These are phyloP conservation scores for Diaporthe vexans DNA, from an alignment of 2,329 filamentous ascomycete genomes.

Conservation along the genomic window DNA sequence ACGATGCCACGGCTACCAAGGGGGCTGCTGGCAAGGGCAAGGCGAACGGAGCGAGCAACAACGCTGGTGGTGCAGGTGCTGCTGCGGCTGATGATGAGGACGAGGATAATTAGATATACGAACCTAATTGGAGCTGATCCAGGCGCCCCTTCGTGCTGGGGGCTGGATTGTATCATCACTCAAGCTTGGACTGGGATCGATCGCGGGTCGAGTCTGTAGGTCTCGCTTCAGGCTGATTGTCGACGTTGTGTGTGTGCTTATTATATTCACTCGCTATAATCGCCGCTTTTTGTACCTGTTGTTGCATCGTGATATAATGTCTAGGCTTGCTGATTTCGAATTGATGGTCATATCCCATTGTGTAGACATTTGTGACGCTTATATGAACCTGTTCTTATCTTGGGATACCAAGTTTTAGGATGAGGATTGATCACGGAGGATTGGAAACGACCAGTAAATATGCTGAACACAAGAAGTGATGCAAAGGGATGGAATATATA, in stretches of 20 bases:
- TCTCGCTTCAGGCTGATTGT: neutral
- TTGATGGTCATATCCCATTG: neutral
- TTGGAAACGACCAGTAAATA: neutral
- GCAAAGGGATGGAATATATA: neutral
- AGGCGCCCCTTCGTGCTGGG: neutral
- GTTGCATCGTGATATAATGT: neutral
- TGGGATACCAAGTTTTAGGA: neutral
- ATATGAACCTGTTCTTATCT: neutral
- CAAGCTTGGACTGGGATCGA: neutral
- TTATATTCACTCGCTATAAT: slow-evolving; percentile 19
- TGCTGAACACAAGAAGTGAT: neutral
- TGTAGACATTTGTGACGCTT: too few relatives aligned
- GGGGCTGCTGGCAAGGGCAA: slow-evolving; percentile 3
- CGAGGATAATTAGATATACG: slow-evolving; percentile 16
- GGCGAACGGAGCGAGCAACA: neutral
- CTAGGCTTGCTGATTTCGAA: neutral
- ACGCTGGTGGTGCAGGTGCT: neutral
- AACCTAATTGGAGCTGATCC: slow-evolving; percentile 12
- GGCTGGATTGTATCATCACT: neutral
- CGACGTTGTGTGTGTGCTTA: neutral
- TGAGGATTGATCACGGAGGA: neutral
- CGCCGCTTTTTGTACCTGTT: neutral
- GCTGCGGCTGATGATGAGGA: neutral
- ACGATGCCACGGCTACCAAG: neutral
- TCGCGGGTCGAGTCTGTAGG: slow-evolving; percentile 8